Evolutionary conservation across 2,329 filamentous ascomycete species (phyloP), one percentile per base, ranked within the genome.

Genomic region (Fusarium sp.): DNA sequence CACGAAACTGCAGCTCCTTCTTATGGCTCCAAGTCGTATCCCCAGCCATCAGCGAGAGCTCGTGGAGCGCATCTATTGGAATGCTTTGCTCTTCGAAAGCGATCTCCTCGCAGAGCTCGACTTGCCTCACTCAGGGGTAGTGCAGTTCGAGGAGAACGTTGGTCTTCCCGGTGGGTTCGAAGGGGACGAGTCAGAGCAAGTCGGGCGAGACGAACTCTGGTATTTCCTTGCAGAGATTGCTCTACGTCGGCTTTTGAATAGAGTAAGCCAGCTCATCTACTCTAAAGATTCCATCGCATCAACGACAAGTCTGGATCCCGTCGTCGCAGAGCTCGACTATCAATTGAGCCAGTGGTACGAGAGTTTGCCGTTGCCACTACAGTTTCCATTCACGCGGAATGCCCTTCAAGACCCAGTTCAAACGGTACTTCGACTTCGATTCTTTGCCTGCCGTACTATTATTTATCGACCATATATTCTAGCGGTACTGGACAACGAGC

Each of bases 261-360:
- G 92, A 61, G 91, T 93, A 73, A 93, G 90, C 81, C 91, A 94
- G 76, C 88, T 94, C 73, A 91, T 94, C 67, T 94, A 94, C 77
- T 91, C 91, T 48, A 91, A 92, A 74, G 89, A 91, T 74, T 90
- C 89, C 5, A 88, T 90, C 78, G 87, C 90, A 17, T 91, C 91
- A 14, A 91, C 92, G 18, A 88, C 89, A 15, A 91, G 90, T 69
- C 84, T 95, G 36, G 92, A 93, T 63, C 92, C 92, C 1, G 88
- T 96, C 13, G 92, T 94, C 24, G 89, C 90, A 14, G 92, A 95
- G 77, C 85, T 96, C 38, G 93, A 95, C 77, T 94, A 90, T 75
- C 93, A 96, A 79, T 82, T 96, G 50, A 91, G 90, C 7, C 92
- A 95, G 76, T 96, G 92, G 93, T 95, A 95, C 76, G 92, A 94